Evolutionary conservation across 768 basidiomycete species (phyloP).

Genomic region (Pholiota microspora): DNA sequence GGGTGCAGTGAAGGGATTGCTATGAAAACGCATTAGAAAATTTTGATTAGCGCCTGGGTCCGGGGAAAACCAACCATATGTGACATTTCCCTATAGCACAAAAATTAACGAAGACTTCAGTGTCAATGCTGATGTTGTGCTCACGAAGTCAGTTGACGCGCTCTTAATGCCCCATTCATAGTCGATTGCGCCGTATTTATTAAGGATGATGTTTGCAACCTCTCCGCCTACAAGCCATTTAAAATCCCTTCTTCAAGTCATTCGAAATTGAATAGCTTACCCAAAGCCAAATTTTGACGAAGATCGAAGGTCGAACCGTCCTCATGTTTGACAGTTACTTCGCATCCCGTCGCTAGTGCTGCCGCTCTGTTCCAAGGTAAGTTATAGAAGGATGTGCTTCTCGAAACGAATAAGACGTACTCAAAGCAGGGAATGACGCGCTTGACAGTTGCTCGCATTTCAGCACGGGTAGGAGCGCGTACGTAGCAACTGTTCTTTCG

Average conservation of each 20-base stretch:
- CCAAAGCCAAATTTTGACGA: constrained; percentile 64
- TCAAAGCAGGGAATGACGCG: constrained; percentile 73
- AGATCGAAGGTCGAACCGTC: constrained; percentile 48
- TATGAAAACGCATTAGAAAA: constrained; percentile 15
- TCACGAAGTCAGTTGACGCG: constrained; percentile 83
- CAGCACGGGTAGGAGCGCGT: constrained; percentile 65
- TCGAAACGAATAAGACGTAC: constrained; percentile 35
- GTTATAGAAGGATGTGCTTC: neutral
- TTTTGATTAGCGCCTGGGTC: neutral
- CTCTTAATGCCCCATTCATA: constrained; percentile 64
- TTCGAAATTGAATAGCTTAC: constrained; percentile 26
- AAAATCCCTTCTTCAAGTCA: neutral
- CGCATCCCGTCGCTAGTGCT: constrained; percentile 64
- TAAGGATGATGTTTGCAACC: constrained; percentile 58
- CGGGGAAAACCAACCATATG: constrained; percentile 50
- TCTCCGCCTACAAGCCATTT: constrained; percentile 47
- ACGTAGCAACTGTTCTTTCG: constrained; percentile 55
- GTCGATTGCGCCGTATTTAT: constrained; percentile 61
- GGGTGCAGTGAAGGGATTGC: constrained; percentile 72
- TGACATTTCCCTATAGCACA: constrained; percentile 61
- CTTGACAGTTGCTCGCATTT: constrained; percentile 53
- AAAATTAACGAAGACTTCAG: neutral
- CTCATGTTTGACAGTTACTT: constrained; percentile 36
- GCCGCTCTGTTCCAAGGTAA: constrained; percentile 47
- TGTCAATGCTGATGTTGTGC: constrained; percentile 21